Evolutionary conservation across 179 eudicot species (phyloP).

Genomic region (Spinacia oleracea): DNA sequence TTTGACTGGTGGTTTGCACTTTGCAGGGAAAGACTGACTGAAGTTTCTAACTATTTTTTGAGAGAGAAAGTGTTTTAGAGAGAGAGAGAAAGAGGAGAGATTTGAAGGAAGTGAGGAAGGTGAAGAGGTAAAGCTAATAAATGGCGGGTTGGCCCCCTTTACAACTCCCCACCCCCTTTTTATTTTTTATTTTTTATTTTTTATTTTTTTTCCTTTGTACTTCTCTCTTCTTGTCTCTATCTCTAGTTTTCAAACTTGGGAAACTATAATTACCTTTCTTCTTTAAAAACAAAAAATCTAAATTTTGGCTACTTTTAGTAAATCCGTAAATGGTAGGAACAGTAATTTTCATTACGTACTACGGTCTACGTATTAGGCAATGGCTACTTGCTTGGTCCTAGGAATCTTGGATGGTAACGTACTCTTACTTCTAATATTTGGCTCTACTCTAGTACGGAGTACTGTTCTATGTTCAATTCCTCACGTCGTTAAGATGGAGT

Average conservation of each 20-base stretch:
- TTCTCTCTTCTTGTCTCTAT: not conserved
- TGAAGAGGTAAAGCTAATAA: constrained; percentile 29
- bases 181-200: not conserved
- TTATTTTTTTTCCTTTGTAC: not conserved
- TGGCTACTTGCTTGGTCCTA: too few relatives aligned
- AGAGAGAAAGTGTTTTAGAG: not conserved
- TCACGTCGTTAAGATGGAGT: too few relatives aligned
- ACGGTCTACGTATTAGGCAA: not conserved
- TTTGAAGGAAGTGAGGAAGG: not conserved
- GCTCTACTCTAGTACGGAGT: too few relatives aligned
- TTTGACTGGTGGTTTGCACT: constrained; percentile 11
- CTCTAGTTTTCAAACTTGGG: not conserved
- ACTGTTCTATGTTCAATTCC: too few relatives aligned
- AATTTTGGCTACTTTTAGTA: not conserved
- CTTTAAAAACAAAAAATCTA: too few relatives aligned
- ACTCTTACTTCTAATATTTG: too few relatives aligned
- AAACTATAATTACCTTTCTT: not conserved
- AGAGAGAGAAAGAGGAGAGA: not conserved
- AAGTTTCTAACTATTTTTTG: not conserved
- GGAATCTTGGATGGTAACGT: too few relatives aligned
- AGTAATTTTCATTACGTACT: not conserved
- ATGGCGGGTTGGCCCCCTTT: constrained; percentile 32
- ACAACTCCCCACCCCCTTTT: not conserved
- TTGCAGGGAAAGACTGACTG: not conserved
- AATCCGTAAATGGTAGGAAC: not conserved